Percentiles rank a stretch among this genome's conserved stretches.
Conservation (phyloP, 2,329 filamentous ascomycete genomes). For the Emericellopsis atlantica region DNA sequence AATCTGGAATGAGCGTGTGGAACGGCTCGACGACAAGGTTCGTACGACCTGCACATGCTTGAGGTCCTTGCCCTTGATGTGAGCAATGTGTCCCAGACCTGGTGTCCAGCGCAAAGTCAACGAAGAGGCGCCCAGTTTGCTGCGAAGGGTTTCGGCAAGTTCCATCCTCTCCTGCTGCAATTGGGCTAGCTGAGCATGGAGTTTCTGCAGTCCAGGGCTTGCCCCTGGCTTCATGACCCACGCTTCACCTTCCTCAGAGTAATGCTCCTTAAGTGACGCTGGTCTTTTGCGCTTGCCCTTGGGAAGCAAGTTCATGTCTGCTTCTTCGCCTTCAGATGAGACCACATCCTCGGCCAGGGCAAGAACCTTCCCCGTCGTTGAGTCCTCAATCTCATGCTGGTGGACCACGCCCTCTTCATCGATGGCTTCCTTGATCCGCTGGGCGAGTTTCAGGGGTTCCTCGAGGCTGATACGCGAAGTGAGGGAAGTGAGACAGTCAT, state of each 20-base stretch:
- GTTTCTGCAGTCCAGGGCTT: constrained; percentile 47
- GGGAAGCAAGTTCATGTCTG: constrained; percentile 39
- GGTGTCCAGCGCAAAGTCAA: constrained; percentile 79
- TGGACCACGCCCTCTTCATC: constrained; percentile 85
- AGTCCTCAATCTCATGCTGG: constrained; percentile 66
- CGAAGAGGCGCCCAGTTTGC: constrained; percentile 46
- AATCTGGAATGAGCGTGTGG: constrained; percentile 73
- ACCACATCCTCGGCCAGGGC: constrained; percentile 63
- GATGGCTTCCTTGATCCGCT: constrained; percentile 63
- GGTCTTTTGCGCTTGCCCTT: constrained; percentile 34
- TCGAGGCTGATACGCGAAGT: constrained; percentile 50
- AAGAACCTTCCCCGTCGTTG: constrained; percentile 56
- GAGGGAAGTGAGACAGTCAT: constrained; percentile 29
- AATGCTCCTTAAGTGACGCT: constrained; percentile 39
- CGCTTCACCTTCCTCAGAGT: constrained; percentile 44
- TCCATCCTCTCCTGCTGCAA: constrained; percentile 46
- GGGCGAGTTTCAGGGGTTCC: constrained; percentile 55
- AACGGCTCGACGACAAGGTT: constrained; percentile 64
- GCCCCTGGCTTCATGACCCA: constrained; percentile 60
- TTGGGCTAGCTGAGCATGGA: constrained; percentile 55
- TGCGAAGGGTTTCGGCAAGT: constrained; percentile 49
- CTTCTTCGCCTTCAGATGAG: constrained; percentile 49
- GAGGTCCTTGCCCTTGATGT: constrained; percentile 73
- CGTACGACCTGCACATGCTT: constrained; percentile 17
- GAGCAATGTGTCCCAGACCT: constrained; percentile 77